Evolutionary conservation across 2,329 filamentous ascomycete species (phyloP).

Genomic region (Lasiodiplodia sp.): DNA sequence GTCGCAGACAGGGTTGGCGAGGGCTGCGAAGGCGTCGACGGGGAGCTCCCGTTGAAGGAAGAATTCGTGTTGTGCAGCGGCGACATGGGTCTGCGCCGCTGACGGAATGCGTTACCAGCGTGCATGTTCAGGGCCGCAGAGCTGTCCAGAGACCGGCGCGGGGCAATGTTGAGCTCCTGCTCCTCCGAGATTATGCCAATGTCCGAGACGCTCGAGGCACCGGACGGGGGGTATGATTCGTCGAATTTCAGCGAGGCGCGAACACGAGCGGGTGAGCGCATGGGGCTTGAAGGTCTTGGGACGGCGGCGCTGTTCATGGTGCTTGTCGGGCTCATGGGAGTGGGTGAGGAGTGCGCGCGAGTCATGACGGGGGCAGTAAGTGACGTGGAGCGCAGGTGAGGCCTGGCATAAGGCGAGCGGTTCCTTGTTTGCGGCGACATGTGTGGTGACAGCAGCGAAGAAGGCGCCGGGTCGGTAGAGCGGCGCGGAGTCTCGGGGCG

Average conservation of each 20-base stretch:
- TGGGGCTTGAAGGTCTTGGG: conserved; percentile 46
- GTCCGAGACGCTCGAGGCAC: conserved; percentile 41
- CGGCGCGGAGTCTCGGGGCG: conserved; percentile 47
- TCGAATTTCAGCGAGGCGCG: conserved; percentile 49
- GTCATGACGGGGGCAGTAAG: conserved; percentile 56
- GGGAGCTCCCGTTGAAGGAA: conserved; percentile 37
- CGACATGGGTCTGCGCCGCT: conserved; percentile 55
- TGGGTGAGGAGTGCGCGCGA: conserved; percentile 56
- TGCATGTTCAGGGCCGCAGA: conserved; percentile 32
- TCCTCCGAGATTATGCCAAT: conserved; percentile 57
- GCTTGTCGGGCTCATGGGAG: conserved; percentile 45
- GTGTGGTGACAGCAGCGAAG: conserved; percentile 38
- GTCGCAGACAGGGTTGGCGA: conserved; percentile 54
- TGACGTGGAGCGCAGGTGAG: conserved; percentile 56
- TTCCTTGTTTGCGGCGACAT: conserved; percentile 50
- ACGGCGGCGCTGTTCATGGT: conserved; percentile 46
- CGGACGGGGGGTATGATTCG: conserved; percentile 35
- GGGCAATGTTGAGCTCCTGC: conserved; percentile 56
- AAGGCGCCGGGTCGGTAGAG: conserved; percentile 48
- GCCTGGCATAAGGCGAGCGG: conserved; percentile 56
- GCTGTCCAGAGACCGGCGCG: conserved; percentile 26
- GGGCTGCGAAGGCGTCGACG: conserved; percentile 44
- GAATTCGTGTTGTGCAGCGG: conserved; percentile 48
- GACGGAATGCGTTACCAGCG: conserved; percentile 40
- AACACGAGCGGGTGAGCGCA: conserved; percentile 53